Evolutionary conservation across 352 stramenopile species (phyloP).

Genomic region (Thalassiosira oceanica): DNA sequence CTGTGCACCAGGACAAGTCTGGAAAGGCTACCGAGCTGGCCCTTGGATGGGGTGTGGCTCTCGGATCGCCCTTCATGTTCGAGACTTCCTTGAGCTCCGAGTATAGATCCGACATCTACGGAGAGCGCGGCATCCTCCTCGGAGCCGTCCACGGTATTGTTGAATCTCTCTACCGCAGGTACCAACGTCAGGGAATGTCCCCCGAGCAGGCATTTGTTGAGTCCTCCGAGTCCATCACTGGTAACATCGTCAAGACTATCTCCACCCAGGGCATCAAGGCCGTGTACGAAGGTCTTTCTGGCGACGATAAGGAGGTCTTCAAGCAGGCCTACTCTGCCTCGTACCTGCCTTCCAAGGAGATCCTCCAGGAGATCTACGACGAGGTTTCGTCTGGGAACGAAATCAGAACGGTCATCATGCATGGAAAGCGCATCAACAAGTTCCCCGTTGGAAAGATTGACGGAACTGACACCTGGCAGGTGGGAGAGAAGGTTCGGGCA

Average conservation of each 20-base stretch:
- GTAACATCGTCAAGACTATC: conserved; percentile 95
- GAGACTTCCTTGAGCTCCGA: conserved; percentile 94
- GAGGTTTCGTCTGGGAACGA: conserved; percentile 96
- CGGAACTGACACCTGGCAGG: conserved; percentile 94
- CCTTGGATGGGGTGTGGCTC: conserved; percentile 93
- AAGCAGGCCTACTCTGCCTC: conserved; percentile 93
- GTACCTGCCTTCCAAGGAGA: conserved; percentile 94
- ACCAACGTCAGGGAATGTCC: conserved; percentile 91
- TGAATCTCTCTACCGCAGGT: conserved; percentile 95
- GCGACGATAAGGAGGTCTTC: conserved; percentile 91
- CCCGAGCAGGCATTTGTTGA: conserved; percentile 95
- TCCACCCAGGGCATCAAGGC: conserved; percentile 96
- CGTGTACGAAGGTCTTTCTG: conserved; percentile 92
- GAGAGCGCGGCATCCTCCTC: conserved; percentile 95
- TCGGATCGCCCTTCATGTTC: conserved; percentile 97
- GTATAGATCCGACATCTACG: conserved; percentile 98
- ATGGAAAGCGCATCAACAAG: conserved; percentile 89
- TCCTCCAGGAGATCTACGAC: conserved; percentile 98
- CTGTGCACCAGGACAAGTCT: conserved; percentile 92
- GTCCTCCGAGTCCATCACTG: conserved; percentile 95
- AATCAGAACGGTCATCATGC: conserved; percentile 97
- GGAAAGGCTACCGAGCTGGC: conserved; percentile 91
- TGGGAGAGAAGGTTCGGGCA: conserved; percentile 94
- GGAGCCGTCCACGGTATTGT: conserved; percentile 96
- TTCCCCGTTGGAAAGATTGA: conserved; percentile 98